Conservation (phyloP, 306 rosid genomes). For the Vigna mungo region DNA sequence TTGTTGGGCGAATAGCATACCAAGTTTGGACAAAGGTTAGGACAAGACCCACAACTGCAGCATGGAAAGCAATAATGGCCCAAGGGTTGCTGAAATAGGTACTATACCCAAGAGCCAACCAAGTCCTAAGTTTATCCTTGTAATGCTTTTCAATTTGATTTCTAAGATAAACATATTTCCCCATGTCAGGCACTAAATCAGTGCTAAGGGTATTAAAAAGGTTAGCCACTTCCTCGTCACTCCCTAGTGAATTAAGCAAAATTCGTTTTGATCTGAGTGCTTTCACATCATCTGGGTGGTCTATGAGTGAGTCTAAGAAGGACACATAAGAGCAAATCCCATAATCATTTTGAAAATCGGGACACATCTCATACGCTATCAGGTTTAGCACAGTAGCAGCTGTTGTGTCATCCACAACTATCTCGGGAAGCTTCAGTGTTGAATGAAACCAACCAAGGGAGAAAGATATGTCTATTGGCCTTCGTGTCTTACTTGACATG, state of each 20-base stretch:
- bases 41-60: neutral
- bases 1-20: neutral
- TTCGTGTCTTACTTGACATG: neutral
- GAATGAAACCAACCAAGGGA: neutral
- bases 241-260: constrained; percentile 46
- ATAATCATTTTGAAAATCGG: constrained; percentile 41
- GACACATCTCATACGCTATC: constrained; percentile 47
- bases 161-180: neutral
- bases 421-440: neutral
- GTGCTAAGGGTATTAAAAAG: constrained; percentile 43
- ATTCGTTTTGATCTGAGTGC: neutral
- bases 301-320: constrained; percentile 53
- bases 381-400: constrained; percentile 13
- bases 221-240: constrained; percentile 48
- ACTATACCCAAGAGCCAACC: constrained; percentile 30
- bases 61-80: constrained; percentile 35
- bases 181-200: constrained; percentile 26
- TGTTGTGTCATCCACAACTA: constrained; percentile 25
- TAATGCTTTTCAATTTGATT: neutral
- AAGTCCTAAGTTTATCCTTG: neutral
- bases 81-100: constrained; percentile 48
- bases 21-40: constrained; percentile 31
- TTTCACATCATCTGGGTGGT: constrained; percentile 46
- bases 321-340: constrained; percentile 39
- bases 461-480: neutral